Evolutionary conservation across 78 protist species (phyloP).

Genomic region (Reticulomyxa filosa): DNA sequence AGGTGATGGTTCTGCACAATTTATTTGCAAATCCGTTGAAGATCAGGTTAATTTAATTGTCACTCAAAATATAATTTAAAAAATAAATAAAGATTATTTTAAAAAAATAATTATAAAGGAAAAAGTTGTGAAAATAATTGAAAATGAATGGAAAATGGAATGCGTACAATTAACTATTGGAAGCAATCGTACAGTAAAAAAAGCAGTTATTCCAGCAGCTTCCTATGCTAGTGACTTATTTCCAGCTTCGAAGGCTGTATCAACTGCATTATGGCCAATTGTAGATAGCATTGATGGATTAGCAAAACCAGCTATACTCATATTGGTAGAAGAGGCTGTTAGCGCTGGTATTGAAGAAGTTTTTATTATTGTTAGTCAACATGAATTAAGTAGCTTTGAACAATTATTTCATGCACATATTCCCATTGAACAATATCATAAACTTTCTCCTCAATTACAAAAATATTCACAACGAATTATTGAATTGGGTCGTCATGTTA

Average conservation of each 20-base stretch:
- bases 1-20: constrained; percentile 15
- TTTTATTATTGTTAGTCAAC: not conserved
- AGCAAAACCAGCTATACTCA: not conserved
- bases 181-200: not conserved
- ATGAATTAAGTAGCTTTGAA: not conserved
- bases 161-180: not conserved
- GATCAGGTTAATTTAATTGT: not conserved
- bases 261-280: not conserved
- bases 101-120: no score
- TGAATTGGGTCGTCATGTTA: no score
- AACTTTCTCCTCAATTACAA: no score
- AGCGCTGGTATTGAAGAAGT: not conserved
- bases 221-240: not conserved
- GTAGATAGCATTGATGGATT: not conserved
- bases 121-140: not conserved
- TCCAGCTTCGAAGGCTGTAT: not conserved
- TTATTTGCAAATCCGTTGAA: not conserved
- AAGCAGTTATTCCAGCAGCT: constrained; percentile 4
- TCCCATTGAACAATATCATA: no score
- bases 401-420: no score
- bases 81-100: not conserved
- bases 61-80: not conserved
- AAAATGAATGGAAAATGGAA: not conserved
- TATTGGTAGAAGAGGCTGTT: not conserved
- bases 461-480: no score